Conservation (phyloP, 2,329 filamentous ascomycete species). For the Phoma herbarum region DNA sequence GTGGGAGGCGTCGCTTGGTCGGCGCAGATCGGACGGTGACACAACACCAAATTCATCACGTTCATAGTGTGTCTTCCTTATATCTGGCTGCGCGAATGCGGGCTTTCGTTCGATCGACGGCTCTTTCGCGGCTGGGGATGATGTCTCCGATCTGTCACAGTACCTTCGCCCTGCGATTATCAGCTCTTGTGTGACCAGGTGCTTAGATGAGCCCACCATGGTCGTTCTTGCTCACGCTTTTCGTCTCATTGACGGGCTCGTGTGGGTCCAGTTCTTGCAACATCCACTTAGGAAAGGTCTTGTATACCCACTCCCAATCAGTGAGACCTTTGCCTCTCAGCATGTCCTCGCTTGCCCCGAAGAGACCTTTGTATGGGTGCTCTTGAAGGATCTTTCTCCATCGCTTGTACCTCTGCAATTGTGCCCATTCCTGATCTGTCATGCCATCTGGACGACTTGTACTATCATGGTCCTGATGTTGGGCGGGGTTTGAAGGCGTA, state of each 20-base stretch:
- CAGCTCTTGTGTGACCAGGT: background rate
- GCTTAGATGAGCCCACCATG: background rate
- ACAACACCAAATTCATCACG: slow-evolving; percentile 32
- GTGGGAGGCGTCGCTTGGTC: slow-evolving; percentile 33
- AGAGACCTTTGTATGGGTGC: slow-evolving; percentile 56
- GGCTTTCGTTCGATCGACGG: slow-evolving; percentile 10
- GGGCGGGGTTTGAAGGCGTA: slow-evolving; percentile 27
- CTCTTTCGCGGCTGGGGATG: background rate
- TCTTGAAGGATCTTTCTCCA: slow-evolving; percentile 47
- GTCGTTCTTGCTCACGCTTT: background rate
- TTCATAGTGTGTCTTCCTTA: slow-evolving; percentile 28
- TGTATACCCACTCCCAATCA: slow-evolving; percentile 44
- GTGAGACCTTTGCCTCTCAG: slow-evolving; percentile 42
- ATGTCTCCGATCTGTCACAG: slow-evolving; percentile 5
- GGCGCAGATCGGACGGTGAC: slow-evolving; percentile 46
- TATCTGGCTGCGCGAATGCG: slow-evolving; percentile 27
- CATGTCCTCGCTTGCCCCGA: slow-evolving; percentile 52
- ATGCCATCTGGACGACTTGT: slow-evolving; percentile 33
- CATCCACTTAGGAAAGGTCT: slow-evolving; percentile 46
- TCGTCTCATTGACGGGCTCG: slow-evolving; percentile 9
- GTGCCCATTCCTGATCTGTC: slow-evolving; percentile 44
- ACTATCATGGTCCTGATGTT: slow-evolving; percentile 35
- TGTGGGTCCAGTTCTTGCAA: slow-evolving; percentile 35
- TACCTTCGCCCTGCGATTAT: slow-evolving; percentile 2
- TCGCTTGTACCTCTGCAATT: slow-evolving; percentile 38